These are phyloP conservation scores for Xanthoconium purpureum DNA, from an alignment of 768 basidiomycete genomes.

Conservation along the genomic window DNA sequence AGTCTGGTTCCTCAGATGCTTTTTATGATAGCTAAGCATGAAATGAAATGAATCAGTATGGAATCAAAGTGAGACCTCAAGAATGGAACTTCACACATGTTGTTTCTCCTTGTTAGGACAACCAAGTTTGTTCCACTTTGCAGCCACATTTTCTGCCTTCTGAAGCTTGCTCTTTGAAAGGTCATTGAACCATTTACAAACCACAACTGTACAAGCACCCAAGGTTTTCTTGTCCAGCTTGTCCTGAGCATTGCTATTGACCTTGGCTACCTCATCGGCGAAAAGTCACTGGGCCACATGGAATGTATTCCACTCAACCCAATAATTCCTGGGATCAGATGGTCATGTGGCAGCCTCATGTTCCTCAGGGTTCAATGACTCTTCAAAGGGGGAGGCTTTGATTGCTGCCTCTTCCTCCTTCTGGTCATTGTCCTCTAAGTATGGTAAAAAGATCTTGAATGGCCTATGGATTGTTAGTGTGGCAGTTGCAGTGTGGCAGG, in stretches of 20 bases:
- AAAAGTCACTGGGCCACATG: neutral
- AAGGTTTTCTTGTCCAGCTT: neutral
- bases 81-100: neutral
- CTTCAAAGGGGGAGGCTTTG: neutral
- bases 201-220: neutral
- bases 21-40: neutral
- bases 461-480: neutral
- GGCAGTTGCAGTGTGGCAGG: too few relatives aligned
- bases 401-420: neutral
- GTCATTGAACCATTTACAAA: neutral
- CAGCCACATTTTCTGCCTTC: neutral
- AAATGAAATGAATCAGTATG: too few relatives aligned
- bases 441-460: neutral
- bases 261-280: neutral
- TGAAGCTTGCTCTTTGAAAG: neutral
- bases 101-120: neutral
- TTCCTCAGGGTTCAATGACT: neutral
- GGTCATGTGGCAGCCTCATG: neutral
- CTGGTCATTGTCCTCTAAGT: neutral
- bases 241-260: neutral
- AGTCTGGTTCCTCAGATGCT: neutral
- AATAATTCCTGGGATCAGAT: neutral
- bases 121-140: neutral
- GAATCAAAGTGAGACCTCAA: neutral
- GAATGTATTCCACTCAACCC: neutral